Conservation (phyloP, 495 filamentous ascomycete genomes). For the Clohesyomyces aquaticus region DNA sequence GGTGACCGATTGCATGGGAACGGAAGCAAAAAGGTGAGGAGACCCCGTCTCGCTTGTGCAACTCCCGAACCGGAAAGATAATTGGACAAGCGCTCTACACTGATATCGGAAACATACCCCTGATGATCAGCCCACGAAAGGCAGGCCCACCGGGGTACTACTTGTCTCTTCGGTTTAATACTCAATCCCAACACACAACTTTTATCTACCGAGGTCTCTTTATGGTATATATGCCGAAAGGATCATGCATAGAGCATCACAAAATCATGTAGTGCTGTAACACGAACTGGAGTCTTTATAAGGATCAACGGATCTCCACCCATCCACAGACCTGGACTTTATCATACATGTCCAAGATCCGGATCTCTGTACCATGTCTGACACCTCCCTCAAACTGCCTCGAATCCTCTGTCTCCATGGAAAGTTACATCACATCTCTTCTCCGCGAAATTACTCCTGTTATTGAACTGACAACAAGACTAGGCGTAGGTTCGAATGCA, state of each 20-base stretch:
- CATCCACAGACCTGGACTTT: not conserved
- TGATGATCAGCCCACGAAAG: not conserved
- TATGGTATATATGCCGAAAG: not conserved
- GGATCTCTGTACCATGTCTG: not conserved
- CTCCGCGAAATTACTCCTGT: not conserved
- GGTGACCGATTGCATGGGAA: not conserved
- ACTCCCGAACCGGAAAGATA: not conserved
- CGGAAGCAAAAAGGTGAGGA: not conserved
- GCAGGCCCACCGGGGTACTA: not conserved
- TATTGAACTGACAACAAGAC: not conserved
- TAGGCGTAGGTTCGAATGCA: conserved; percentile 8
- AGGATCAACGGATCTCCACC: not conserved
- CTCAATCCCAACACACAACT: no score
- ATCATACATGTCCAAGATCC: not conserved
- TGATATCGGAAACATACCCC: no score
- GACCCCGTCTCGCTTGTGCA: not conserved
- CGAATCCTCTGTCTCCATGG: not conserved
- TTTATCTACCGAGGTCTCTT: no score
- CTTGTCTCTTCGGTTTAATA: no score
- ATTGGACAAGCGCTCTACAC: no score
- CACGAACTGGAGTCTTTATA: not conserved
- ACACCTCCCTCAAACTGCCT: not conserved
- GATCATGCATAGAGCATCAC: not conserved
- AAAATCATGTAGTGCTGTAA: not conserved
- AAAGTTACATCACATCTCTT: not conserved